These are phyloP conservation scores for Crotalaria pallida DNA, from an alignment of 306 rosid species.

Conservation along the genomic window DNA sequence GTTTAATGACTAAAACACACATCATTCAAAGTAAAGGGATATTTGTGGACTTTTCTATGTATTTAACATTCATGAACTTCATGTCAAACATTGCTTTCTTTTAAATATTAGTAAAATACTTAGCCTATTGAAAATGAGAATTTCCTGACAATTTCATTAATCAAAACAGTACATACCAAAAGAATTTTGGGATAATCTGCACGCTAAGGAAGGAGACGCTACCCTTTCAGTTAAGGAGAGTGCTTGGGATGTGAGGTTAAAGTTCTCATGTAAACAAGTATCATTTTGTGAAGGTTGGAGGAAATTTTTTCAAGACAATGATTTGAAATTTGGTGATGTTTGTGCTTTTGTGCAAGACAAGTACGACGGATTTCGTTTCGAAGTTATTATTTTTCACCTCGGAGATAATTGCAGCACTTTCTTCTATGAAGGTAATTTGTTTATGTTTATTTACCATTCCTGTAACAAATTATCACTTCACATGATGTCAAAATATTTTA, in stretches of 20 bases:
- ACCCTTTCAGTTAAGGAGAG: background rate
- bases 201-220: background rate
- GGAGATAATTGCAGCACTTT: background rate
- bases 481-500: background rate
- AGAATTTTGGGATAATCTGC: background rate
- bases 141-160: background rate
- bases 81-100: background rate
- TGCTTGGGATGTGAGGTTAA: background rate
- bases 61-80: too few species aligned
- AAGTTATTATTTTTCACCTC: background rate
- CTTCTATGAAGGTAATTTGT: background rate
- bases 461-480: background rate
- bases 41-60: too few species aligned
- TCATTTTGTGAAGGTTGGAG: conserved; percentile 4
- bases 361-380: background rate
- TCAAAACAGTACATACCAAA: background rate
- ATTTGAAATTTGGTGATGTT: conserved; percentile 12
- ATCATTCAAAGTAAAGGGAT: too few species aligned
- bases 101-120: background rate
- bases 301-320: background rate
- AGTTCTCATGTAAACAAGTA: background rate
- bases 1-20: too few species aligned
- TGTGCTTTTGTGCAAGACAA: conserved; percentile 13
- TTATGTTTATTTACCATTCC: background rate
- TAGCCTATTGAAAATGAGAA: too few species aligned